These are phyloP conservation scores for Plasmodium fragile DNA, from an alignment of 169 alveolate genomes.

Conservation along the genomic window DNA sequence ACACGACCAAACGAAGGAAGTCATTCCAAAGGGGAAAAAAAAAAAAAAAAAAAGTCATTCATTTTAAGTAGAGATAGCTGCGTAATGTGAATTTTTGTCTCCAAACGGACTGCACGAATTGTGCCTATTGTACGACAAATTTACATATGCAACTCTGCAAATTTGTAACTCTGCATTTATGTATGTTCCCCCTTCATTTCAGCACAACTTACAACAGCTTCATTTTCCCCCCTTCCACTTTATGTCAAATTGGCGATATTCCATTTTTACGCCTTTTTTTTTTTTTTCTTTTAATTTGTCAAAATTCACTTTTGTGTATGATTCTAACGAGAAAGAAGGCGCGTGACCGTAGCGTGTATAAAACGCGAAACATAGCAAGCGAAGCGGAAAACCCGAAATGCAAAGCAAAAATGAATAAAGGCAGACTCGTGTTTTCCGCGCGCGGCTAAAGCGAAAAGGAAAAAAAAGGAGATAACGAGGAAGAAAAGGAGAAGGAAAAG, in stretches of 20 bases:
- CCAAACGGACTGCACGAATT: not conserved
- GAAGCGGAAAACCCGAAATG: not conserved
- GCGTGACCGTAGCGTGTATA: not conserved
- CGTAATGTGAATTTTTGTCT: not conserved
- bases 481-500: not conserved
- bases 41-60: not conserved
- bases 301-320: not conserved
- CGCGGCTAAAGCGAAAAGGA: constrained; percentile 4
- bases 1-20: not conserved
- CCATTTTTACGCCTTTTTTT: not conserved
- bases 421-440: not conserved
- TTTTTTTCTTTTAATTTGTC: not conserved
- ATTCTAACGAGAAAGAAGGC: not conserved
- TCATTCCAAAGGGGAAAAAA: not conserved
- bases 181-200: not conserved
- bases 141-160: not conserved
- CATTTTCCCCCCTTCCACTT: not conserved
- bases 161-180: not conserved
- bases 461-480: not conserved
- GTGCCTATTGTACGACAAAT: not conserved
- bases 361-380: not conserved
- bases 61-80: not conserved
- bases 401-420: not conserved
- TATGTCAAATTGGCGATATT: not conserved
- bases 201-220: not conserved